Evolutionary conservation across 2,329 filamentous ascomycete species (phyloP), one percentile per base, ranked within the genome.

Genomic region (Scedosporium minutisporum): DNA sequence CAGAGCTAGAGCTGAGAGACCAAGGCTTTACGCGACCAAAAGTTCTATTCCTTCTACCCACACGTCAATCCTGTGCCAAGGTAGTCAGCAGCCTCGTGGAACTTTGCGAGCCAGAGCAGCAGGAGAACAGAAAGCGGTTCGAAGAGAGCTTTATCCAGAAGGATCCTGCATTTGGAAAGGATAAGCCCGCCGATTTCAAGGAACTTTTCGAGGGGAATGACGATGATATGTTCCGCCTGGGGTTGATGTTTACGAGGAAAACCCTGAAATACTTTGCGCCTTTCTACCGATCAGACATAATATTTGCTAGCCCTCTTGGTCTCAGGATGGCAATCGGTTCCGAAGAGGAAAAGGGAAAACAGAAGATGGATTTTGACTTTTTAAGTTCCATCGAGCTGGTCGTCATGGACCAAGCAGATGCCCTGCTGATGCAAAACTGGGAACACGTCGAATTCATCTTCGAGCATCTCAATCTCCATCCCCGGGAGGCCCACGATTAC

Each of bases 391-490:
- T 99, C 69, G 95, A 99, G 75, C 76, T 99, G 60, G 87, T 95
- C 38, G 81, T 97, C 57, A 82, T 96, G 65, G 95, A 99, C 73
- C 93, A 97, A 75, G 89, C 91, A 12, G 93, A 97, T 74, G 92
- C 92, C 0, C 83, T 97, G 51, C 84, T 96, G 7, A 97, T 97
- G 92, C 95, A 99, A 74, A 97, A 96, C 73, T 97, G 93, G 93
- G 92, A 97, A 70, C 93, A 99, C 71, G 85, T 97, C 65, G 90
- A 96, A 73, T 90, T 90, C 72, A 89, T 97, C 68, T 93, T 97
- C 70, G 87, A 91, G 65, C 91, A 96, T 72, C 83, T 99, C 65
- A 99, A 99, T 73, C 81, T 89, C 23, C 91, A 96, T 69, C 93
- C 95, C 44, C 91, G 88, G 70, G 90, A 96, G 68, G 85, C 91